Evolutionary conservation across 2,329 filamentous ascomycete genomes (phyloP).

Genomic region (Emergomyces orientalis): DNA sequence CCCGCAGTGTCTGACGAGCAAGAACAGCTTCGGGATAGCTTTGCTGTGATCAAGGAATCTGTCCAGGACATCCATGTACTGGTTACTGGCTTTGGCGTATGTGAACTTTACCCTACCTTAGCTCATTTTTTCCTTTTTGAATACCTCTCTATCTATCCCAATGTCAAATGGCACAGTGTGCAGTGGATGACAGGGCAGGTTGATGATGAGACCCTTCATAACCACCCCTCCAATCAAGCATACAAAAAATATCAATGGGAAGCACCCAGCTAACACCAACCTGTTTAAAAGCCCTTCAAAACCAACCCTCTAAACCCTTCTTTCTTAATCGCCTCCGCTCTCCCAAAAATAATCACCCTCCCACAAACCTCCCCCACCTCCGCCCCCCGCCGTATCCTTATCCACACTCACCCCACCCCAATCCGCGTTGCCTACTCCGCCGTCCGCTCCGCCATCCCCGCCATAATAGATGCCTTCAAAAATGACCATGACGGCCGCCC

Average conservation of each 20-base stretch:
- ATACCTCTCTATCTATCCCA: not conserved
- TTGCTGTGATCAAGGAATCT: slow-evolving; percentile 20
- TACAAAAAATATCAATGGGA: not conserved
- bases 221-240: slow-evolving; percentile 7
- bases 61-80: slow-evolving; percentile 40
- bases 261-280: not conserved
- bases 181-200: too few relatives aligned
- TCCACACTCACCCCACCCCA: slow-evolving; percentile 51
- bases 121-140: not conserved
- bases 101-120: slow-evolving; percentile 11
- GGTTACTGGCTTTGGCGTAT: slow-evolving; percentile 40
- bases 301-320: slow-evolving; percentile 68
- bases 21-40: not conserved
- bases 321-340: slow-evolving; percentile 61
- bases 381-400: slow-evolving; percentile 25
- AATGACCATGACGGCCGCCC: slow-evolving; percentile 31
- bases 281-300: slow-evolving; percentile 60
- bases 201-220: too few relatives aligned
- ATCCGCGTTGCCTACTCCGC: slow-evolving; percentile 62
- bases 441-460: slow-evolving; percentile 55
- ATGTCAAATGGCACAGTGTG: too few relatives aligned
- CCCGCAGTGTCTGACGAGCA: slow-evolving; percentile 2
- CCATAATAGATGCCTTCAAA: slow-evolving; percentile 46
- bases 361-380: slow-evolving; percentile 15
- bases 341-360: slow-evolving; percentile 56